Conservation (phyloP, 2,329 filamentous ascomycete species). For the Daldinia eschscholtzii region DNA sequence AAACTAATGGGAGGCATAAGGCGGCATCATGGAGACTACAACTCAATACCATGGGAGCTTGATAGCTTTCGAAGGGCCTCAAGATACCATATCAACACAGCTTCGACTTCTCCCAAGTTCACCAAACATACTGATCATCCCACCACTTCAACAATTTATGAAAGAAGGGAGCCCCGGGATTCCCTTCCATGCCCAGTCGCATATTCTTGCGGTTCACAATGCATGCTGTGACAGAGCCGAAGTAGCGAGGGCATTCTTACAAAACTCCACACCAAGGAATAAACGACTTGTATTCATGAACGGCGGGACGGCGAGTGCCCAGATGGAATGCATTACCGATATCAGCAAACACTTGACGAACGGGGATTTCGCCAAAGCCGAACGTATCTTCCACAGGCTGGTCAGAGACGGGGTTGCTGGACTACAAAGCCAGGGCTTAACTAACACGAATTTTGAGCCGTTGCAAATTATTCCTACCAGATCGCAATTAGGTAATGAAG, state of each 20-base stretch:
- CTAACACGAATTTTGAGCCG: conserved; percentile 16
- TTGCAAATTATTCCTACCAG: conserved; percentile 25
- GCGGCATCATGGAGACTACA: conserved; percentile 46
- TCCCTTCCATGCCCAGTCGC: conserved; percentile 54
- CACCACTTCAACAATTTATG: conserved; percentile 63
- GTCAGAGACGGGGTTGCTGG: conserved; percentile 63
- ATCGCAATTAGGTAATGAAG: conserved; percentile 37
- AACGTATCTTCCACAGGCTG: conserved; percentile 64
- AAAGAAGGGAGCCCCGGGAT: conserved; percentile 49
- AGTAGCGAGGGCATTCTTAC: conserved; percentile 65
- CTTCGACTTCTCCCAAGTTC: conserved; percentile 71
- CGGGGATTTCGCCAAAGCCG: conserved; percentile 64
- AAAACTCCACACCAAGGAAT: conserved; percentile 58
- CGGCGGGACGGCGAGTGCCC: conserved; percentile 68
- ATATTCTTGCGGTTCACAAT: conserved; percentile 65
- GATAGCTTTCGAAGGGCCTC: conserved; percentile 71
- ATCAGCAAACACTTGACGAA: conserved; percentile 66
- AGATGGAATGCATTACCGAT: conserved; percentile 65
- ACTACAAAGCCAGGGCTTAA: conserved; percentile 44
- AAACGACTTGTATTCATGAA: conserved; percentile 71
- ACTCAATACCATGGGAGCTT: conserved; percentile 61
- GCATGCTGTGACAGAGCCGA: conserved; percentile 62
- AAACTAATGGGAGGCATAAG: conserved; percentile 2
- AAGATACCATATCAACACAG: conserved; percentile 68
- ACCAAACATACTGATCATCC: conserved; percentile 69